Evolutionary conservation across 2,329 filamentous ascomycete species (phyloP).

Genomic region (Ceratocystis alfenasii): DNA sequence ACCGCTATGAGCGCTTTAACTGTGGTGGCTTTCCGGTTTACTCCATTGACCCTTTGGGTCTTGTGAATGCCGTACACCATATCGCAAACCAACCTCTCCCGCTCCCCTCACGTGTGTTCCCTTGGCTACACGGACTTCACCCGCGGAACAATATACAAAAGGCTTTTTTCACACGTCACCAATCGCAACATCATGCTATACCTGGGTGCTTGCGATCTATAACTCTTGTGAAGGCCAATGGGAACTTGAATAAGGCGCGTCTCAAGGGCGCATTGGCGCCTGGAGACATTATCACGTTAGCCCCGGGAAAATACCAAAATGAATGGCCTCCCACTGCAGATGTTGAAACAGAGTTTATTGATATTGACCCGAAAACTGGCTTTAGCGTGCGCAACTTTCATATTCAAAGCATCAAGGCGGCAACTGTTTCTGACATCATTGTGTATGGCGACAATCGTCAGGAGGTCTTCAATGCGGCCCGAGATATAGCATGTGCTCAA

Average conservation of each 20-base stretch:
- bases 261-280: slow-evolving; percentile 75
- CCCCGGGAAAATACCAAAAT: slow-evolving; percentile 61
- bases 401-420: slow-evolving; percentile 82
- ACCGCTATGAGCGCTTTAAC: slow-evolving; percentile 43
- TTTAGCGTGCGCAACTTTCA: slow-evolving; percentile 97
- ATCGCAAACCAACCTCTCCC: slow-evolving; percentile 69
- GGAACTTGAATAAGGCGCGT: slow-evolving; percentile 59
- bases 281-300: slow-evolving; percentile 13
- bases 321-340: not conserved
- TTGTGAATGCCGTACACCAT: slow-evolving; percentile 65
- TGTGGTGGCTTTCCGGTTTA: slow-evolving; percentile 52
- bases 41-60: slow-evolving; percentile 54
- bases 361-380: slow-evolving; percentile 75
- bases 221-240: slow-evolving; percentile 79
- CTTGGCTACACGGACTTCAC: slow-evolving; percentile 91
- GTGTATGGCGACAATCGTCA: slow-evolving; percentile 69
- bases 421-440: slow-evolving; percentile 79
- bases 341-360: slow-evolving; percentile 53
- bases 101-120: slow-evolving; percentile 76
- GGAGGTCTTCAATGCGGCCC: slow-evolving; percentile 50
- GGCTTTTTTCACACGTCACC: slow-evolving; percentile 74
- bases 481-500: slow-evolving; percentile 64
- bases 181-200: slow-evolving; percentile 56
- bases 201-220: slow-evolving; percentile 63
- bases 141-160: slow-evolving; percentile 79